Percentiles rank a stretch among this genome's conserved stretches.
phyloP scores from a whole-genome alignment of 2,329 filamentous ascomycete species.

The Verticillium zaregamsianum region DNA sequence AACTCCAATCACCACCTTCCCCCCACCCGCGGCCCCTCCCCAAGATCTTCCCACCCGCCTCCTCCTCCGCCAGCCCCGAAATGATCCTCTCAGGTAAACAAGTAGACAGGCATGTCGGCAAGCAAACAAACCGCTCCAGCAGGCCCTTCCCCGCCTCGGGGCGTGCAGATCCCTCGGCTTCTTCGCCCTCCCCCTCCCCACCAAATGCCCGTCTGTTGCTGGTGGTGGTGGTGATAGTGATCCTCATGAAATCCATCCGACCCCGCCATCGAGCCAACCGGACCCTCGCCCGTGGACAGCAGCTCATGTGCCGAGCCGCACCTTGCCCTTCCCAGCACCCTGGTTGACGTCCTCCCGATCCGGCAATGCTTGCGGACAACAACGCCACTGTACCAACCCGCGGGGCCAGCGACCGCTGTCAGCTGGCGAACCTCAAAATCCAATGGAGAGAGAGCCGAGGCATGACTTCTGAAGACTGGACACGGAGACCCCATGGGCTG shows the following conservation, averaged over 20 bases:
- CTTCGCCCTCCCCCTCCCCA: not conserved
- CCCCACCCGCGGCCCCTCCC: not conserved
- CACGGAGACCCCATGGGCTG: too few relatives aligned
- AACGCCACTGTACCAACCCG: not conserved
- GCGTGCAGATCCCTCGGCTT: not conserved
- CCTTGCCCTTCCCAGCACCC: not conserved
- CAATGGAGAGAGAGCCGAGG: not conserved
- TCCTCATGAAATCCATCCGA: not conserved
- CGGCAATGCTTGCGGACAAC: conserved; percentile 9
- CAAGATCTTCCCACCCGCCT: not conserved
- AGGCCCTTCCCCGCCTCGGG: not conserved
- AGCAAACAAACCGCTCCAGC: not conserved
- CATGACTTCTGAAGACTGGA: too few relatives aligned
- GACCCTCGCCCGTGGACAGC: not conserved
- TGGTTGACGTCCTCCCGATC: conserved; percentile 4
- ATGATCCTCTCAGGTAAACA: not conserved
- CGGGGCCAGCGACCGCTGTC: not conserved
- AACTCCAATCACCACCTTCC: not conserved
- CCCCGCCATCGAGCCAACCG: not conserved
- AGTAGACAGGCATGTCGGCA: not conserved
- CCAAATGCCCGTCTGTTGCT: not conserved
- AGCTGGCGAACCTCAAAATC: not conserved
- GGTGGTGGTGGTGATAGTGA: not conserved
- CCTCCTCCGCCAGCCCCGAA: not conserved
- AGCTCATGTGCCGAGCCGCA: not conserved